Evolutionary conservation across 2,329 filamentous ascomycete genomes (phyloP), one percentile per base, ranked within the genome.

Genomic region (Aspergillus persii): DNA sequence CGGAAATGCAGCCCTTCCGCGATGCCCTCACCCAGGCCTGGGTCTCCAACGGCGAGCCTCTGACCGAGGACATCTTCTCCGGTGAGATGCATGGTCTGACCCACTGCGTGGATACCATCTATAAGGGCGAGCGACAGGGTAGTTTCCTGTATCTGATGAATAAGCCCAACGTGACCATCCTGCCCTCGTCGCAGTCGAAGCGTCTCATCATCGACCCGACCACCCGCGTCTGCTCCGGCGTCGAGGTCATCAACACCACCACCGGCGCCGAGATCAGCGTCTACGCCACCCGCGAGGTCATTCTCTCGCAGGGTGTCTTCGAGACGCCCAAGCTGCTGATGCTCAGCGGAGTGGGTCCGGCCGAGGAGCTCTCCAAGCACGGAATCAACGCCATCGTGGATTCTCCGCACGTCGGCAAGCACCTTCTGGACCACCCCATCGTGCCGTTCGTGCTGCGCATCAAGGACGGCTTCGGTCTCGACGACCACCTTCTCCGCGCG

Each of bases 21-120:
- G 71, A 76, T 7, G 66, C 9, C 61, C 84, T 54, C 6, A 79
- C 74, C 8, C 71, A 79, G 49, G 84, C 83, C 0, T 87, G 84
- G 84, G 71, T 77, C 2, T 81, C 77, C 41, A 83, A 79, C 56
- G 84, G 84, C 12, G 73, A 83, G 54, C 66, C 70, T 0, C 55
- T 85, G 2, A 81, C 77, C 0, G 81, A 86, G 11, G 79, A 87
- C 54, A 81, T 87, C 46, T 85, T 83, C 64, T 78, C 82, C 56
- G 85, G 84, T 11, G 74, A 77, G 7, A 83, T 86, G 80, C 68
- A 72, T 33, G 84, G 85, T 2, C 76, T 87, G 1, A 78, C 76
- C 46, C 77, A 84, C 48, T 81, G 81, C 64, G 76, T 83, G 54
- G 80, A 84, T 69, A 79, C 78, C 46, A 86, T 87, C 65, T 85